A percentile compares a stretch with the other conserved stretches of the same genome.
These are phyloP conservation scores for Cryptococcus sp. DNA, from an alignment of 1,284 basidiomycete species.

Conservation along the genomic window DNA sequence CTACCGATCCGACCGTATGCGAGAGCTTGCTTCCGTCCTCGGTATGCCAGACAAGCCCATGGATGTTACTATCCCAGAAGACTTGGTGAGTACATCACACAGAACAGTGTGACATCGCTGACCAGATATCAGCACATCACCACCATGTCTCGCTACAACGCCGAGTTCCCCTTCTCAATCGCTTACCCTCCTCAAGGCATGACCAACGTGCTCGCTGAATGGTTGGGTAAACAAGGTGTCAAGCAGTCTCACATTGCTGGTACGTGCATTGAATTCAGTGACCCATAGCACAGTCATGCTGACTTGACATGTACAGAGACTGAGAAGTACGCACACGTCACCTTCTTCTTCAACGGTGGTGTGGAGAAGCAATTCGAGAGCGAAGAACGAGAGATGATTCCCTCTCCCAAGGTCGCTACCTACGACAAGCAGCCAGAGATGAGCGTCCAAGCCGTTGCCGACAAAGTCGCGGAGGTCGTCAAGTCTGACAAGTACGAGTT, in stretches of 20 bases:
- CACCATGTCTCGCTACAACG: conserved; percentile 91
- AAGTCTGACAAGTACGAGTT: conserved; percentile 71
- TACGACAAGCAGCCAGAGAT: conserved; percentile 86
- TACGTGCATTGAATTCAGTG: conserved; percentile 38
- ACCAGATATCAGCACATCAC: conserved; percentile 65
- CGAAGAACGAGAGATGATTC: conserved; percentile 84
- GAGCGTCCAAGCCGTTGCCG: conserved; percentile 80
- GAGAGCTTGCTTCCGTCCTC: conserved; percentile 78
- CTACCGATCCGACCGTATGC: conserved; percentile 91
- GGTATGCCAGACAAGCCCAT: conserved; percentile 79
- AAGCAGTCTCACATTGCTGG: conserved; percentile 85
- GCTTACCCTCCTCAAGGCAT: conserved; percentile 87
- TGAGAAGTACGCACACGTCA: conserved; percentile 93
- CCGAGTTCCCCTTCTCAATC: conserved; percentile 79
- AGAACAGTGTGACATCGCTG: neutral
- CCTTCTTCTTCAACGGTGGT: conserved; percentile 95
- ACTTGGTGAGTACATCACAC: conserved; percentile 61
- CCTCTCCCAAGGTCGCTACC: conserved; percentile 84
- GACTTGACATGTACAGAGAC: conserved; percentile 62
- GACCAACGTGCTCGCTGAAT: conserved; percentile 89
- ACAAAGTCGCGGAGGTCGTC: conserved; percentile 84
- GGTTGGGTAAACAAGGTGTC: conserved; percentile 72
- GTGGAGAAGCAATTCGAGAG: conserved; percentile 82
- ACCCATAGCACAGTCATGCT: neutral
- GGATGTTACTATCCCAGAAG: conserved; percentile 76